These are phyloP conservation scores for Lasiosphaeria hispida DNA, from an alignment of 495 filamentous ascomycete species.

Conservation along the genomic window DNA sequence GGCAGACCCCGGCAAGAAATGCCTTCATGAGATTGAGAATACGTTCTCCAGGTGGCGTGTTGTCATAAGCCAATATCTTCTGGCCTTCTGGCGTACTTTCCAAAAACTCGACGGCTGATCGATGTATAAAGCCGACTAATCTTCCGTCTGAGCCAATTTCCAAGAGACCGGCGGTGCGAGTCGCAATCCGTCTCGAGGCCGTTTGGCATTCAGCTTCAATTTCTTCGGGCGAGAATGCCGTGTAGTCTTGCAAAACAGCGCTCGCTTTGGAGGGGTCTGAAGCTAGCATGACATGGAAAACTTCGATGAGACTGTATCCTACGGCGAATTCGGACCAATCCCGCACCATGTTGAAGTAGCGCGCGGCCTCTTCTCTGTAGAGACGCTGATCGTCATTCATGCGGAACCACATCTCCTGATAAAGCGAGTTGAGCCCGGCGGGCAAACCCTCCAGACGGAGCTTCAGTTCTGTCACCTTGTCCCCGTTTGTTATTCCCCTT, in stretches of 20 bases:
- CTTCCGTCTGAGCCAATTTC: not conserved
- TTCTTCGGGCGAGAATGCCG: not conserved
- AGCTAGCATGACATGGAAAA: conserved; percentile 9
- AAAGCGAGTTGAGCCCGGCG: conserved; percentile 27
- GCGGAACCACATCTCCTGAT: conserved; percentile 24
- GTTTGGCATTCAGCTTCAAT: not conserved
- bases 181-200: conserved; percentile 5
- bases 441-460: conserved; percentile 28
- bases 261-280: not conserved
- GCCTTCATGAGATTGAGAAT: not conserved
- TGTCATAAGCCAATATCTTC: conserved; percentile 11
- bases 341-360: conserved; percentile 12
- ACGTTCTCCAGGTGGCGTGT: not conserved
- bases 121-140: conserved; percentile 18
- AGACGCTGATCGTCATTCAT: conserved; percentile 13
- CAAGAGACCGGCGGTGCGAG: conserved; percentile 17
- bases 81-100: conserved; percentile 9
- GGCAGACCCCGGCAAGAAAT: conserved; percentile 5
- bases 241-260: not conserved
- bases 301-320: not conserved
- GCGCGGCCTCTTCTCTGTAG: conserved; percentile 16
- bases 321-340: not conserved
- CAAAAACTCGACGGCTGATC: conserved; percentile 18
- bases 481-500: conserved; percentile 31
- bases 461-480: conserved; percentile 23